phyloP scores from a whole-genome alignment of 1,139 yeast species.

The Scheffersomyces stambukii region DNA sequence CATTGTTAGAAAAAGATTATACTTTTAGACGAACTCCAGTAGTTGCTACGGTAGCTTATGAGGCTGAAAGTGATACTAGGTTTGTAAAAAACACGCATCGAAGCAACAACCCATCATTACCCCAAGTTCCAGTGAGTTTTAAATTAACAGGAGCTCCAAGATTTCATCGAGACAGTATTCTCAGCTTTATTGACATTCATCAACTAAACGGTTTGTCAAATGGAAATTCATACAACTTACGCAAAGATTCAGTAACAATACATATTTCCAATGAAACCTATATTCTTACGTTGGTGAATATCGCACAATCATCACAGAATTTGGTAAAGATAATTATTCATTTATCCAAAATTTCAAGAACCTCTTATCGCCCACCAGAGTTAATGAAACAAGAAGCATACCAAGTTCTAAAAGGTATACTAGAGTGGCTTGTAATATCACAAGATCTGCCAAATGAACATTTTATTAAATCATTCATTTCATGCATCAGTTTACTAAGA shows the following conservation, averaged over 20 bases:
- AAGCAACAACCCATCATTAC: slow-evolving; percentile 2
- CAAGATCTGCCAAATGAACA: slow-evolving; percentile 29
- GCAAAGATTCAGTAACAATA: slow-evolving; percentile 17
- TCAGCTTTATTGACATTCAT: slow-evolving; percentile 17
- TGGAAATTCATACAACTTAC: slow-evolving; percentile 19
- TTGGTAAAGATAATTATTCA: slow-evolving; percentile 14
- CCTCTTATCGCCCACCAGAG: slow-evolving; percentile 3
- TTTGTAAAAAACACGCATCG: slow-evolving; percentile 2
- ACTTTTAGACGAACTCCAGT: slow-evolving; percentile 27
- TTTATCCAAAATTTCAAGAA: slow-evolving; percentile 10
- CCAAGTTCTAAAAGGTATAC: slow-evolving; percentile 18
- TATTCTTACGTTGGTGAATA: slow-evolving; percentile 24
- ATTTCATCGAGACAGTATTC: slow-evolving; percentile 8
- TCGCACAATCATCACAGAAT: slow-evolving; percentile 20
- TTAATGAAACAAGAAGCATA: slow-evolving; percentile 12
- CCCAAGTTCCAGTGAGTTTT: slow-evolving; percentile 3
- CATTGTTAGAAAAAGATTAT: slow-evolving; percentile 10
- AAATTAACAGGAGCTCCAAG: slow-evolving; percentile 5
- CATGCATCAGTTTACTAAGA: too few species aligned
- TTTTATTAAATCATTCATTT: too few species aligned
- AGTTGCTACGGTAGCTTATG: slow-evolving; percentile 31
- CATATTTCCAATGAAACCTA: slow-evolving; percentile 18
- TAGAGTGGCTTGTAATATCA: slow-evolving; percentile 30
- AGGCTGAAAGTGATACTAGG: slow-evolving; percentile 29
- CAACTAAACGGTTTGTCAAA: slow-evolving; percentile 18